phyloP scores from a whole-genome alignment of 2,329 filamentous ascomycete genomes.

The Harringtonia aguacate region DNA sequence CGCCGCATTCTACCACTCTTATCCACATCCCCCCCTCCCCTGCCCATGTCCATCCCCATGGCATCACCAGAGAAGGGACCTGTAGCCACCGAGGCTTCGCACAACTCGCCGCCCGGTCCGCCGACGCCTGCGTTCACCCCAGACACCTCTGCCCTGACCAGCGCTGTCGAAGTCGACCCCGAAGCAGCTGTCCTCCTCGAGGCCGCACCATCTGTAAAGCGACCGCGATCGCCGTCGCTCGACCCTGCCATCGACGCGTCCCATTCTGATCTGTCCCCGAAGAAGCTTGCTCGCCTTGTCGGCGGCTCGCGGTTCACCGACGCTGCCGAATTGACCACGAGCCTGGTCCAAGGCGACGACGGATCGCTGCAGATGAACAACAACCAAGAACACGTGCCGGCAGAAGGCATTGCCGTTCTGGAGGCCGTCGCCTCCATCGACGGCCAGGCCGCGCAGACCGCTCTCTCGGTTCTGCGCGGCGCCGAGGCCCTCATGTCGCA shows the following conservation, averaged over 20 bases:
- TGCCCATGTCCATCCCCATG: neutral
- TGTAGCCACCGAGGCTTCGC: constrained; percentile 40
- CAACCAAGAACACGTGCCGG: neutral
- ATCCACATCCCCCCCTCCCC: neutral
- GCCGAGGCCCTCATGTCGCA: constrained; percentile 10
- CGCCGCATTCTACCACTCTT: neutral
- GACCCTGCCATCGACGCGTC: constrained; percentile 19
- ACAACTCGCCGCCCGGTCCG: constrained; percentile 21
- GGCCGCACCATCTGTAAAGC: constrained; percentile 23
- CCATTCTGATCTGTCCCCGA: constrained; percentile 34
- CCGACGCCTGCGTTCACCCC: neutral
- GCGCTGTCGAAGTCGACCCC: constrained; percentile 22
- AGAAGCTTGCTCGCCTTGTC: constrained; percentile 42
- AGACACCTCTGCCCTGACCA: constrained; percentile 10
- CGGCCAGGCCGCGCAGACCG: constrained; percentile 43
- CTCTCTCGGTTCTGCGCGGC: constrained; percentile 21
- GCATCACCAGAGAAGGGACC: constrained; percentile 38
- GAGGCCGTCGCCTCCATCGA: constrained; percentile 28
- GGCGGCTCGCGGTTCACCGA: constrained; percentile 12
- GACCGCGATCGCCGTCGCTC: constrained; percentile 25
- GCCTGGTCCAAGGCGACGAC: neutral
- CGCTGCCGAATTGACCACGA: neutral
- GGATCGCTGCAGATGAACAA: neutral
- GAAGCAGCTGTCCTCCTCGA: constrained; percentile 8
- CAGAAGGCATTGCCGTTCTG: neutral